Base-by-base conservation (phyloP, 2,329 filamentous ascomycete genomes). In the Beauveria sp. region DNA sequence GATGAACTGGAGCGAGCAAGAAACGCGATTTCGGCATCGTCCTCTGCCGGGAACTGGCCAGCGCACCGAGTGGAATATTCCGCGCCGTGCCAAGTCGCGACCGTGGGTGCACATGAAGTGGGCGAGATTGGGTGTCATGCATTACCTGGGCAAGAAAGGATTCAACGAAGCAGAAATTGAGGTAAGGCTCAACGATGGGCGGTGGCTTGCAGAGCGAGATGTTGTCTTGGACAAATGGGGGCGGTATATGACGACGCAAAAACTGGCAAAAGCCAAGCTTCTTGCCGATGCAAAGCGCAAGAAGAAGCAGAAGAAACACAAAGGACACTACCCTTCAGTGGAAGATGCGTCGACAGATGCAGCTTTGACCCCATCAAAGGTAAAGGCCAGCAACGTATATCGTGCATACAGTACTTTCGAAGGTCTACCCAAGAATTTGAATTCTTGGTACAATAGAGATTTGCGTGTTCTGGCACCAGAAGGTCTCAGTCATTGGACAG, bases 1-100 rank as follows among this genome's bases (percentile, higher is more conserved):
- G 68, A 66, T 71, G 65, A 71, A 71, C 43, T 71, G 69, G 69
- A 59, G 61, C 1, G 68, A 70, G 26, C 64, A 66, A 18, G 69
- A 71, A 53, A 69, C 65, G 0, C 66, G 62, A 6, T 69, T 69
- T 24, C 65, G 67, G 16, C 68, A 69, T 61, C 67, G 62, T 3
- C 58, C 67, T 2, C 55, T 69, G 1, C 68, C 68, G 0, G 67
- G 66, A 0, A 59, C 62, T 5, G 68, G 68, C 45, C 67, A 67
- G 45, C 65, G 64, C 12, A 69, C 67, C 1, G 65, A 67, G 54
- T 69, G 66, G 68, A 69, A 68, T 51, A 18, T 63, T 4, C 65
- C 63, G 12, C 63, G 64, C 4, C 63, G 68, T 8, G 64, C 46
- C 2, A 62, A 53, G 28, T 40, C 49, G 9, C 62, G 65, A 10